Evolutionary conservation across 345 rosid species (phyloP).

Genomic region (Camelina neglecta): DNA sequence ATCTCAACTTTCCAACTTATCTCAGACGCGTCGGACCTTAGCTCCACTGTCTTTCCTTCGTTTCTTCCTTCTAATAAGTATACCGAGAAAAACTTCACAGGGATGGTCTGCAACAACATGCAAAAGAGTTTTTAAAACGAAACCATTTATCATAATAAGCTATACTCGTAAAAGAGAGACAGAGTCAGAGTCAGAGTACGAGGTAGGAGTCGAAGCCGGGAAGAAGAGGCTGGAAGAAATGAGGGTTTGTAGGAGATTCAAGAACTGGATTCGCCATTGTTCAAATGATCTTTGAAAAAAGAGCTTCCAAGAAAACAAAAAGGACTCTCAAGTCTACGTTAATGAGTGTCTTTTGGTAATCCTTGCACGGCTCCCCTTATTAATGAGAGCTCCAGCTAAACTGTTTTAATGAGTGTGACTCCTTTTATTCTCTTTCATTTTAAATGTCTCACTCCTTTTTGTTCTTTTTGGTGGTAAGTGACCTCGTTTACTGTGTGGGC

Average conservation of each 20-base stretch:
- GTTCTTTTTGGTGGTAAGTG: no score
- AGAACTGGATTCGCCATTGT: conserved; percentile 14
- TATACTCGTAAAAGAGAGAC: neutral
- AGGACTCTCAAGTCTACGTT: no score
- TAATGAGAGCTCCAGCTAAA: no score
- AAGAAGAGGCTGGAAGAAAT: conserved; percentile 34
- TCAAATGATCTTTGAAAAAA: neutral
- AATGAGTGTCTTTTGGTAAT: no score
- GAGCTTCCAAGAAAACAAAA: conserved; percentile 4
- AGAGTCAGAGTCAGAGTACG: neutral
- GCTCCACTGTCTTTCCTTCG: neutral
- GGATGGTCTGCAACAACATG: conserved; percentile 24
- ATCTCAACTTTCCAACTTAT: conserved; percentile 13
- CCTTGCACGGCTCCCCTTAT: no score
- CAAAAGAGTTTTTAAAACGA: conserved; percentile 14
- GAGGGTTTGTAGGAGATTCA: neutral
- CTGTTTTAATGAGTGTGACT: neutral
- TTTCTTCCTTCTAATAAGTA: neutral
- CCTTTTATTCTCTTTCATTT: neutral
- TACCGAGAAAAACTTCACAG: neutral
- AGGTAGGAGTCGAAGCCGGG: conserved; percentile 19
- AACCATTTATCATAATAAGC: conserved; percentile 9
- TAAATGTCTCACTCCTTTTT: neutral
- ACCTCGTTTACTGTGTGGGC: no score
- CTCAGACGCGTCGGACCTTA: conserved; percentile 15